A percentile compares a stretch with the other conserved stretches of the same genome.
Evolutionary conservation across 495 filamentous ascomycete genomes (phyloP).

Genomic region (Tuber indicum): DNA sequence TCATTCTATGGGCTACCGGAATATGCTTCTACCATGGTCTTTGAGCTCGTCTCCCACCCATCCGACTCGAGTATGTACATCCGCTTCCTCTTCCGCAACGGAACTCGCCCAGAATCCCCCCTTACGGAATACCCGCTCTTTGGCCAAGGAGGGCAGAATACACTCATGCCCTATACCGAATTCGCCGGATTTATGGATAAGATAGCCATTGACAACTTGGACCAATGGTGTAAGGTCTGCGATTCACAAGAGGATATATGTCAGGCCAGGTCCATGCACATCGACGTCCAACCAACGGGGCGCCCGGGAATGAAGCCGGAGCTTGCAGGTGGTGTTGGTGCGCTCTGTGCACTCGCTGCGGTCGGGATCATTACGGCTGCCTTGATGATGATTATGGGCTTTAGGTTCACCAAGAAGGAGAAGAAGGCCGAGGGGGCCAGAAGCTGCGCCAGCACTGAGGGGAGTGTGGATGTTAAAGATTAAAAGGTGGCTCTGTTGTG

Average conservation of each 20-base stretch:
- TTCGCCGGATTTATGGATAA: constrained; percentile 57
- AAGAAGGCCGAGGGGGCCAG: constrained; percentile 29
- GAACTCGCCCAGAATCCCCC: constrained; percentile 51
- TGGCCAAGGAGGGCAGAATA: constrained; percentile 49
- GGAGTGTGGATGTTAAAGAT: not conserved
- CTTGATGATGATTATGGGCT: constrained; percentile 37
- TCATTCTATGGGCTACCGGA: constrained; percentile 66
- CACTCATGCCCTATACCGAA: constrained; percentile 54
- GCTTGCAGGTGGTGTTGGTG: constrained; percentile 53
- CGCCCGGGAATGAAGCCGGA: constrained; percentile 18
- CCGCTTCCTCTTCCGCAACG: constrained; percentile 72
- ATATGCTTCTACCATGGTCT: constrained; percentile 61
- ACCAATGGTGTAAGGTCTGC: constrained; percentile 65
- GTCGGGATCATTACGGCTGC: constrained; percentile 41
- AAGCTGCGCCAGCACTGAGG: not conserved
- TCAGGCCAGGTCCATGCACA: constrained; percentile 42
- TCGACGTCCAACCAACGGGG: not conserved
- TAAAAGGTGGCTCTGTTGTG: not conserved
- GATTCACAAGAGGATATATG: constrained; percentile 59
- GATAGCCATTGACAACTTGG: constrained; percentile 54
- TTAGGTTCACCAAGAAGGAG: constrained; percentile 23
- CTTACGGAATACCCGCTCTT: constrained; percentile 63
- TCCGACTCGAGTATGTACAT: constrained; percentile 55
- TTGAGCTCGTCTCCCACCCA: constrained; percentile 67
- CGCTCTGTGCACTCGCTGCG: constrained; percentile 44